Conservation (phyloP, 1,284 basidiomycete species). For the Boletellus deceptivus region DNA sequence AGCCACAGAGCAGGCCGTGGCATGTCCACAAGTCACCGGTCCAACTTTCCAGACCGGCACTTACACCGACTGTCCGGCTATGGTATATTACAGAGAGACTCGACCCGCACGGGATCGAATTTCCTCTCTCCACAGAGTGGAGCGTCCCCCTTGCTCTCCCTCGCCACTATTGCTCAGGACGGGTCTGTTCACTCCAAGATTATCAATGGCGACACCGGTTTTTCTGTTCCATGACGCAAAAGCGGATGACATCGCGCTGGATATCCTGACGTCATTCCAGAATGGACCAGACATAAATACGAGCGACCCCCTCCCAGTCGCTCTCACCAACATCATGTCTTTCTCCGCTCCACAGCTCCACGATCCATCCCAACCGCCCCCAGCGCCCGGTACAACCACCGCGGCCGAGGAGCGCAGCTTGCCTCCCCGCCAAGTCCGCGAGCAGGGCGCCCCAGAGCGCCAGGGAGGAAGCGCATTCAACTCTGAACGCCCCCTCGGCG, state of each 20-base stretch:
- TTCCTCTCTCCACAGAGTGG: no score
- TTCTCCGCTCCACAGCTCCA: slow-evolving; percentile 5
- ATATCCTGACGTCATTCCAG: slow-evolving; percentile 9
- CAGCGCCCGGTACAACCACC: slow-evolving; percentile 6
- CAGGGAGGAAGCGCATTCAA: slow-evolving; percentile 35
- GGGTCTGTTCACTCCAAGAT: not conserved
- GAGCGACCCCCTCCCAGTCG: not conserved
- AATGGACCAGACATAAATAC: slow-evolving; percentile 19
- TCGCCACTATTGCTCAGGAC: no score
- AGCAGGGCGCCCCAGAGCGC: not conserved
- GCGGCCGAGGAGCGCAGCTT: not conserved
- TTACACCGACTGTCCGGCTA: no score
- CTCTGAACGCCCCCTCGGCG: slow-evolving; percentile 41
- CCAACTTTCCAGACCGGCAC: no score
- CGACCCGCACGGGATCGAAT: no score
- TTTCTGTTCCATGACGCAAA: not conserved
- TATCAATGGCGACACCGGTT: not conserved
- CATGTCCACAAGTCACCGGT: no score
- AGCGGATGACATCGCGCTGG: not conserved
- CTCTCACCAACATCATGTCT: not conserved
- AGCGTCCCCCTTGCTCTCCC: no score
- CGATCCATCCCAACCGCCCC: slow-evolving; percentile 16
- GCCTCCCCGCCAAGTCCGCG: not conserved
- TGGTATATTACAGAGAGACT: no score
- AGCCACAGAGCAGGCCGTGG: no score